Evolutionary conservation across 2,329 filamentous ascomycete species (phyloP), one percentile per base, ranked within the genome.

Genomic region (Teratosphaeriaceae sp.): DNA sequence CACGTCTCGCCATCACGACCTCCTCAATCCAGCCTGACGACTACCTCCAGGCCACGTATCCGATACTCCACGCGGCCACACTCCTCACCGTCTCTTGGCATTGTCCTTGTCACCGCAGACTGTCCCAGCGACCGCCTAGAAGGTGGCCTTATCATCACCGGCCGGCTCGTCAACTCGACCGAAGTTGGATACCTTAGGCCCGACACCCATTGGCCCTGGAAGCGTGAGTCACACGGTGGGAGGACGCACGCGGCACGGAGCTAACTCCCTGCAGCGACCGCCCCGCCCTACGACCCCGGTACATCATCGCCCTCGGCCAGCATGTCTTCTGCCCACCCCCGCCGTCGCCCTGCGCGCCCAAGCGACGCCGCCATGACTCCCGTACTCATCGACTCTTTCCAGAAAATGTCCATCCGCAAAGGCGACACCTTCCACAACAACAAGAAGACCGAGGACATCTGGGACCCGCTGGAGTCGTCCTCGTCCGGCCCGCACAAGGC

Each of bases 351-450:
- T 36, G 57, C 65, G 48, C 59, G 62, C 58, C 56, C 54, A 44
- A 54, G 55, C 37, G 49, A 48, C 56, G 59, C 53, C 53, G 58
- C 48, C 57, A 50, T 60, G 52, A 57, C 57, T 52, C 48, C 65
- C 59, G 53, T 62, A 58, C 59, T 62, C 20, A 51, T 60, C 50
- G 59, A 62, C 41, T 60, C 55, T 24, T 62, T 65, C 49, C 58
- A 61, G 48, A 62, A 60, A 58, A 68, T 70, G 65, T 63, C 60
- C 41, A 62, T 74, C 49, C 67, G 67, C 55, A 73, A 73, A 61
- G 65, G 66, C 45, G 64, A 65, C 43, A 74, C 71, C 49, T 73
- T 73, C 57, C 67, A 69, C 48, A 67, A 67, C 40, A 66, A 67
- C 49, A 56, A 68, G 44, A 64, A 59, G 53, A 65, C 65, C 51